Base-by-base conservation (phyloP, 2,329 filamentous ascomycete species). In the Clarireedia monteithiana region DNA sequence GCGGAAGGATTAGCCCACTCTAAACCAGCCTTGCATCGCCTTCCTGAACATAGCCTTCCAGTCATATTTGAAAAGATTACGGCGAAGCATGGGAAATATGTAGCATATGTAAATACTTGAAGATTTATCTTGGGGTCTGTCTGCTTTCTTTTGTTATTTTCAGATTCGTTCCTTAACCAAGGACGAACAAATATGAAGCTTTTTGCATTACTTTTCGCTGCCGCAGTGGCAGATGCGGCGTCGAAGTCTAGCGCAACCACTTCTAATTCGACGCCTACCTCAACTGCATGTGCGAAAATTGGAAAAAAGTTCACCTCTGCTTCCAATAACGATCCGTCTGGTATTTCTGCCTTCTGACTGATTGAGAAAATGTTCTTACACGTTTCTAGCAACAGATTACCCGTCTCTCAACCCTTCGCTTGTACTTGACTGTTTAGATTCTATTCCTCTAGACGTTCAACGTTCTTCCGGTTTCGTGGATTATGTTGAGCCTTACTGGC, bases 341-440 rank as follows among this genome's bases (percentile, higher is more conserved):
- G 40, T 44, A 44, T 23, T 44, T 23, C 40, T 44, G n/a, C n/a
- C 20, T 44, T 23, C 10, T 10, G 4, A 44, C 3, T 4, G 4
- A 23, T 20, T n/a, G n/a, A 44, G 7, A 10, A 20, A 17, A 17
- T 20, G 40, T 44, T n/a, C 40, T 44, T 6, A 44, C n/a, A 4
- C 20, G 4, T 44, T 30, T 49, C 17, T 54, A 48, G 51, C n/a
- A 30, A 42, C 38, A 39, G 39, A 7, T 14, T 4, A 23, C 5
- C 44, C 34, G 23, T n/a, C 12, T 12, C n/a, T 55, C 6, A 42
- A 42, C 23, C 24, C 52, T 6, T 42, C 45, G 1, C 9, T 55
- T 17, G 62, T 59, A 10, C 49, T 64, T 46, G 57, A 55, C 5
- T 63, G 61, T 14, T 53, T 63, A 6, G 42, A 55, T 15, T 58